Evolutionary conservation across 345 rosid species (phyloP).

Genomic region (Cardiospermum halicacabum): DNA sequence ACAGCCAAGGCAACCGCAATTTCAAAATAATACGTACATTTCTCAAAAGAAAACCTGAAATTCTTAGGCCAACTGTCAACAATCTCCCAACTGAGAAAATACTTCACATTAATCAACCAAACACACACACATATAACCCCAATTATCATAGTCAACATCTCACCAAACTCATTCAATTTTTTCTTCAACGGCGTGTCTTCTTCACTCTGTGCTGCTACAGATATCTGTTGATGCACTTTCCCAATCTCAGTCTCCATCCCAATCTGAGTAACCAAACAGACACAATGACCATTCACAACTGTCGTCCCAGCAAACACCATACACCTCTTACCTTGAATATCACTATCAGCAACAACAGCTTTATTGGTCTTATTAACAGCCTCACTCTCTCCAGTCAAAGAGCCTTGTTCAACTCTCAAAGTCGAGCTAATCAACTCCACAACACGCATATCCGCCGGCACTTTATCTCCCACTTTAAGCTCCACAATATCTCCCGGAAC

Average conservation of each 20-base stretch:
- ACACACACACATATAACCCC: constrained; percentile 53
- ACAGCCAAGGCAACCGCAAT: constrained; percentile 76
- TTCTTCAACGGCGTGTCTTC: constrained; percentile 70
- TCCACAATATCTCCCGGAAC: constrained; percentile 65
- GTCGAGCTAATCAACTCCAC: constrained; percentile 58
- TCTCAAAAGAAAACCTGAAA: constrained; percentile 66
- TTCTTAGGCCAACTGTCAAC: constrained; percentile 66
- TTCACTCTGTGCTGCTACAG: constrained; percentile 47
- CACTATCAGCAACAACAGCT: constrained; percentile 34
- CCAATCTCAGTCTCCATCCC: constrained; percentile 75
- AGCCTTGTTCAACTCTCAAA: constrained; percentile 56
- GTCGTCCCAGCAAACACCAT: constrained; percentile 71
- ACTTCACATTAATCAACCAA: constrained; percentile 67
- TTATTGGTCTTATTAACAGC: constrained; percentile 54
- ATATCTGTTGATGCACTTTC: constrained; percentile 60
- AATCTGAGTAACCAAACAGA: constrained; percentile 52
- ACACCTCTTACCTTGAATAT: constrained; percentile 61
- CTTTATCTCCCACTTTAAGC: constrained; percentile 65
- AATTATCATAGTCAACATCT: constrained; percentile 46
- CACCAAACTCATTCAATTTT: constrained; percentile 66
- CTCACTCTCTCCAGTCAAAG: constrained; percentile 69
- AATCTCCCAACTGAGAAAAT: constrained; percentile 63
- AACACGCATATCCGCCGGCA: constrained; percentile 70
- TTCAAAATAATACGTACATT: constrained; percentile 68
- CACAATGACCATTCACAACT: constrained; percentile 58